Percentiles rank a stretch among this genome's conserved stretches.
phyloP scores from a whole-genome alignment of 2,329 filamentous ascomycete genomes.

The Fusarium floridanum region DNA sequence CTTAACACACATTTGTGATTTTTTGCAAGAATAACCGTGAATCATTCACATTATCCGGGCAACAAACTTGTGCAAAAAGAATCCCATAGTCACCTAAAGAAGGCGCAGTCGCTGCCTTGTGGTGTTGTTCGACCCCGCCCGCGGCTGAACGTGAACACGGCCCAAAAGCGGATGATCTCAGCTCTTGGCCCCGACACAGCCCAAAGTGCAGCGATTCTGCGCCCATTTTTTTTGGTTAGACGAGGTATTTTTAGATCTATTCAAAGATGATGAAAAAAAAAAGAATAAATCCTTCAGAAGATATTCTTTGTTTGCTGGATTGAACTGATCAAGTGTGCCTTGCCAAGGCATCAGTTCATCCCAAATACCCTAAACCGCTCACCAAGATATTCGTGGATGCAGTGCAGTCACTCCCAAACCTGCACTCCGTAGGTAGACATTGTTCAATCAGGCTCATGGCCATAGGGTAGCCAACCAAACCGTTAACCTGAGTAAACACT shows the following conservation, averaged over 20 bases:
- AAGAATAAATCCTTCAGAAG: not conserved
- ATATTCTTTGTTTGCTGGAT: not conserved
- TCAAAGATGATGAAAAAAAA: not conserved
- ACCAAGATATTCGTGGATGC: not conserved
- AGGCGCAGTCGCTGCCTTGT: not conserved
- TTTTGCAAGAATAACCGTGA: not conserved
- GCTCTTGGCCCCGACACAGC: not conserved
- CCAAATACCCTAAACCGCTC: not conserved
- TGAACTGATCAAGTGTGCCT: not conserved
- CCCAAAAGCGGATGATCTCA: not conserved
- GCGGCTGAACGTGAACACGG: not conserved
- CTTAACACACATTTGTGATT: not conserved
- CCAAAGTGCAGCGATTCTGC: not conserved
- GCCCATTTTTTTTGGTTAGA: not conserved
- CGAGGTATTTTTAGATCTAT: constrained; percentile 3
- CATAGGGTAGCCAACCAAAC: not conserved
- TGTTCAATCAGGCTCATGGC: not conserved
- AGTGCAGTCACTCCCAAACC: not conserved
- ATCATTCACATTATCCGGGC: not conserved
- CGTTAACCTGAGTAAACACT: not conserved
- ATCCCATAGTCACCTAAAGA: not conserved
- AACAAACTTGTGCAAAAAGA: not conserved
- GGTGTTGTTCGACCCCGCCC: not conserved
- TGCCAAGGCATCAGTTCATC: not conserved
- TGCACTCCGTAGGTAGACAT: not conserved